A percentile compares a stretch with the other conserved stretches of the same genome.
Evolutionary conservation across 2,329 filamentous ascomycete genomes (phyloP).

Genomic region (Cladosporium sphaerospermum): DNA sequence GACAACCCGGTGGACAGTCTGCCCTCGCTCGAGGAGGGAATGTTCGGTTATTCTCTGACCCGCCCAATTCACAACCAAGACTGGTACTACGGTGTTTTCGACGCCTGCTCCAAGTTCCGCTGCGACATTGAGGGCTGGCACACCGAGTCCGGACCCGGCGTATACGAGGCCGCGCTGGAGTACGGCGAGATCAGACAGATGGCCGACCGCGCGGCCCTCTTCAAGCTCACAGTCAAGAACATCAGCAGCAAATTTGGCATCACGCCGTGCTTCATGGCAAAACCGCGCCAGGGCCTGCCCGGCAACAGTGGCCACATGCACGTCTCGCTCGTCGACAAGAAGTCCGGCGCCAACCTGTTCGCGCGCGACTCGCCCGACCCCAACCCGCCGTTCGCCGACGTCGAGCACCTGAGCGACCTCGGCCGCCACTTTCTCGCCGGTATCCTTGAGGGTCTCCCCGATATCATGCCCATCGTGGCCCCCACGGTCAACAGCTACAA

Average conservation of each 20-base stretch:
- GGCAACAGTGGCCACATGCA: conserved; percentile 97
- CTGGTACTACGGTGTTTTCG: conserved; percentile 84
- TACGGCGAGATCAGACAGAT: conserved; percentile 82
- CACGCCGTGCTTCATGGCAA: conserved; percentile 98
- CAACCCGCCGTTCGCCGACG: conserved; percentile 65
- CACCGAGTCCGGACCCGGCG: conserved; percentile 86
- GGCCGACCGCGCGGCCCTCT: conserved; percentile 85
- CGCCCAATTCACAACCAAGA: conserved; percentile 84
- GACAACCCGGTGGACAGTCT: conserved; percentile 67
- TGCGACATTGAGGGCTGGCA: conserved; percentile 92
- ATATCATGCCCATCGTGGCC: conserved; percentile 91
- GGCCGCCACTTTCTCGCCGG: conserved; percentile 92
- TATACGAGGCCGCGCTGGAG: conserved; percentile 91
- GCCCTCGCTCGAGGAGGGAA: conserved; percentile 78
- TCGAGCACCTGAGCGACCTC: conserved; percentile 75
- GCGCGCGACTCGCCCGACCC: conserved; percentile 65
- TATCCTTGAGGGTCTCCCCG: conserved; percentile 77
- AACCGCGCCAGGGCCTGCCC: conserved; percentile 81
- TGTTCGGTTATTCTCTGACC: conserved; percentile 92
- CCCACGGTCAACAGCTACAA: conserved; percentile 98
- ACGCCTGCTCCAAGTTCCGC: conserved; percentile 68
- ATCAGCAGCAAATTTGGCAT: conserved; percentile 82
- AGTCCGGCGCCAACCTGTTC: conserved; percentile 71
- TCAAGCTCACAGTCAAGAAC: conserved; percentile 93
- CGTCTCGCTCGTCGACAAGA: conserved; percentile 70